Evolutionary conservation across 108 stramenopile species (phyloP).

Genomic region (Cyclotella kingstonii): DNA sequence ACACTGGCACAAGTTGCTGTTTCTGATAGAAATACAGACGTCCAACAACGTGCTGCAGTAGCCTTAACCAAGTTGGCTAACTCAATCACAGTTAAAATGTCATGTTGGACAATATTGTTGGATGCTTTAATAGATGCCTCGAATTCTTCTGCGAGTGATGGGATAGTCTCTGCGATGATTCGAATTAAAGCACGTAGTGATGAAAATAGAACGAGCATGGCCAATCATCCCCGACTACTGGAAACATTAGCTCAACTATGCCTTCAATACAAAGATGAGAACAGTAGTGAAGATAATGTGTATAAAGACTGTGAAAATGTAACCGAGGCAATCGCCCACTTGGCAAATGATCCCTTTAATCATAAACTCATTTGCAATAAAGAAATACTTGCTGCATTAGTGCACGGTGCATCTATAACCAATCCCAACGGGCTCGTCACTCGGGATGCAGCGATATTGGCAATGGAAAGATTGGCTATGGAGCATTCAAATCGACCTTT

Average conservation of each 20-base stretch:
- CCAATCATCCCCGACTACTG: conserved; percentile 62
- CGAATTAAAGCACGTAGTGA: conserved; percentile 80
- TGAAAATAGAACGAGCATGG: conserved; percentile 75
- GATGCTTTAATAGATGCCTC: conserved; percentile 82
- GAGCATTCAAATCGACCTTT: conserved; percentile 67
- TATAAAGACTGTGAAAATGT: conserved; percentile 80
- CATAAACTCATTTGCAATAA: conserved; percentile 65
- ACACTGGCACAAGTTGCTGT: conserved; percentile 64
- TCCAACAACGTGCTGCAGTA: conserved; percentile 71
- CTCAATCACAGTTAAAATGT: conserved; percentile 58
- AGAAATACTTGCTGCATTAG: conserved; percentile 64
- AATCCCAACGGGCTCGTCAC: conserved; percentile 41
- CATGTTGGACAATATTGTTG: conserved; percentile 55
- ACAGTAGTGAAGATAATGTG: conserved; percentile 14
- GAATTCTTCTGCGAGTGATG: conserved; percentile 50
- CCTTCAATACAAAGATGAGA: conserved; percentile 21
- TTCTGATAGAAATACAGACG: conserved; percentile 65
- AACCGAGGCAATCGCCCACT: conserved; percentile 77
- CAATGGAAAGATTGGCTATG: conserved; percentile 80
- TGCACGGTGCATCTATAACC: conserved; percentile 50
- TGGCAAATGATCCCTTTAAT: conserved; percentile 75
- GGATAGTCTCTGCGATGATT: conserved; percentile 68
- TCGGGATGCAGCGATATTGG: conserved; percentile 71
- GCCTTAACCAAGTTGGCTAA: conserved; percentile 82
- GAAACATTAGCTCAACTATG: conserved; percentile 62